phyloP scores from a whole-genome alignment of 805 yeast genomes.

The Spencermartinsiella europaea region DNA sequence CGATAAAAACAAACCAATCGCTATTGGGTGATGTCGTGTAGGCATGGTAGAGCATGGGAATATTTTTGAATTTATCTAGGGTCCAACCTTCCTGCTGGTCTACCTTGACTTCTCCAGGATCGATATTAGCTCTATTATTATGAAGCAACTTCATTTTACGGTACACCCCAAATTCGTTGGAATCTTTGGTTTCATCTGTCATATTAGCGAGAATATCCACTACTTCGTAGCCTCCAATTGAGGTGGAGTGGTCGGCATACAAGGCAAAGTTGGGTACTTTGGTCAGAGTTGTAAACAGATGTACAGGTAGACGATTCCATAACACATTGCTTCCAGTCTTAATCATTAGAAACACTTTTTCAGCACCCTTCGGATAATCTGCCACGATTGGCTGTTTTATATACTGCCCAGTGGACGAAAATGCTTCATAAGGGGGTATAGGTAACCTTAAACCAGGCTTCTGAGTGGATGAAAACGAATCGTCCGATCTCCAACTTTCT shows the following conservation, averaged over 20 bases:
- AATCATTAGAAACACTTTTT: constrained; percentile 30
- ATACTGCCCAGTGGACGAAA: constrained; percentile 11
- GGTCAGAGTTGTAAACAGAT: constrained; percentile 30
- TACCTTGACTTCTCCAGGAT: constrained; percentile 6
- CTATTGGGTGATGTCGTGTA: constrained; percentile 22
- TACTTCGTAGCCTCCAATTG: constrained; percentile 30
- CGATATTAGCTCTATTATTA: constrained; percentile 17
- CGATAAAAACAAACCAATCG: constrained; percentile 35
- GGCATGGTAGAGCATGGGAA: constrained; percentile 34
- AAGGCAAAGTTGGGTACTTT: constrained; percentile 29
- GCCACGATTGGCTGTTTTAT: constrained; percentile 24
- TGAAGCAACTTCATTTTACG: constrained; percentile 24
- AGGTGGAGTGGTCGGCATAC: constrained; percentile 31
- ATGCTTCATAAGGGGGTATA: constrained; percentile 7
- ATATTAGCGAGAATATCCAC: constrained; percentile 28
- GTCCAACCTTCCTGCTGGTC: constrained; percentile 31
- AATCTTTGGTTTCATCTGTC: constrained; percentile 18
- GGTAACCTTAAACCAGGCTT: constrained; percentile 9
- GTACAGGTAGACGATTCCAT: constrained; percentile 34
- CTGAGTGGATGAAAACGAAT: constrained; percentile 4
- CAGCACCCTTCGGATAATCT: constrained; percentile 23
- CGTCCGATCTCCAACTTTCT: constrained; percentile 18
- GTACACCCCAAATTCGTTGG: constrained; percentile 23
- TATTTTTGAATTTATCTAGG: constrained; percentile 33
- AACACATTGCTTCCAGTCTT: constrained; percentile 35